phyloP scores from a whole-genome alignment of 1,284 basidiomycete genomes.

The Lignosus rhinocerotis region DNA sequence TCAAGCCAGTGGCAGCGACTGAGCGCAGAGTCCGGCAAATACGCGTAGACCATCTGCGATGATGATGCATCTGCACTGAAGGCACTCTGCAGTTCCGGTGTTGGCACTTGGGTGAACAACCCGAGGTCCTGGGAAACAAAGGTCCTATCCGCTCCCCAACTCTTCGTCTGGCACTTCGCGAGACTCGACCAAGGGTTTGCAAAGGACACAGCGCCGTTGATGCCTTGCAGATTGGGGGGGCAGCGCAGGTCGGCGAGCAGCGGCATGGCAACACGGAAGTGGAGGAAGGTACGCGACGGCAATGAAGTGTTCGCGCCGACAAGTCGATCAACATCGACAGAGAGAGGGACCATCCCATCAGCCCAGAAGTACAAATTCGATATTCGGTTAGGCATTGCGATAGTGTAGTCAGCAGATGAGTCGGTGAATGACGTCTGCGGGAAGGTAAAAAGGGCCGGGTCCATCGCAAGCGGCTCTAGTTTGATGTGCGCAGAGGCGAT shows the following conservation, averaged over 20 bases:
- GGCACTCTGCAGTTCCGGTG: slow-evolving; percentile 24
- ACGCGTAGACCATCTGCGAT: slow-evolving; percentile 40
- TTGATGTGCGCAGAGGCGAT: slow-evolving; percentile 25
- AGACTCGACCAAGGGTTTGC: slow-evolving; percentile 48
- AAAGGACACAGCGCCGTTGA: slow-evolving; percentile 58
- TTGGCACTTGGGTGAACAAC: slow-evolving; percentile 43
- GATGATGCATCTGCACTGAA: slow-evolving; percentile 22
- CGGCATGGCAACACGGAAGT: slow-evolving; percentile 51
- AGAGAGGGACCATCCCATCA: slow-evolving; percentile 65
- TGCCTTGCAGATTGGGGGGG: slow-evolving; percentile 57
- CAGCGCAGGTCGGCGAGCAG: slow-evolving; percentile 46
- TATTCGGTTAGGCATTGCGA: background rate
- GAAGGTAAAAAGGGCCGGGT: slow-evolving; percentile 30
- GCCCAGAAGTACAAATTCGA: slow-evolving; percentile 45
- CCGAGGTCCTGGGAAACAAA: slow-evolving; percentile 54
- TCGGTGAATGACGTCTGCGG: slow-evolving; percentile 25
- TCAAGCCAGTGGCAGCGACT: slow-evolving; percentile 61
- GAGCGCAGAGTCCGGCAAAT: slow-evolving; percentile 62
- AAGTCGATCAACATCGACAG: slow-evolving; percentile 53
- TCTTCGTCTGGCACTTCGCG: slow-evolving; percentile 62
- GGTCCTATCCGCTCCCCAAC: slow-evolving; percentile 46
- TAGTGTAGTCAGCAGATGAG: slow-evolving; percentile 15
- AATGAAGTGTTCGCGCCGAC: slow-evolving; percentile 35
- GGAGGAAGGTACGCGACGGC: slow-evolving; percentile 41
- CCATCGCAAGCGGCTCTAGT: slow-evolving; percentile 34